These are phyloP conservation scores for Globisporangium spinosum DNA, from an alignment of 352 stramenopile species.

Conservation along the genomic window DNA sequence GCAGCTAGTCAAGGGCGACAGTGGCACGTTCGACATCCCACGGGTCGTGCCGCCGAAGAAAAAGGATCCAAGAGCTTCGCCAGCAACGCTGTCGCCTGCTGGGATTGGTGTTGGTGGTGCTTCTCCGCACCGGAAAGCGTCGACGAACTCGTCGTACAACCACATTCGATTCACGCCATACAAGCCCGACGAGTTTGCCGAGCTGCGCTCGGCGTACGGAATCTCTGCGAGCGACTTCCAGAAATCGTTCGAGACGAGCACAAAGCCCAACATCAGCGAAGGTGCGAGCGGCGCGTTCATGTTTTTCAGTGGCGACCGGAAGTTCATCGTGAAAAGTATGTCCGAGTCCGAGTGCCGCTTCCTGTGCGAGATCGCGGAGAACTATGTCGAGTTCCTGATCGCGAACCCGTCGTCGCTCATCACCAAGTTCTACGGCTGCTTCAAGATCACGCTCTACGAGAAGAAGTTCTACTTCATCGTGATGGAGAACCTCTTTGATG, in stretches of 20 bases:
- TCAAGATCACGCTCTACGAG: constrained; percentile 88
- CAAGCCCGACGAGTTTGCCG: constrained; percentile 62
- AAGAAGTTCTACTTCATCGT: constrained; percentile 91
- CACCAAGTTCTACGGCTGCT: constrained; percentile 89
- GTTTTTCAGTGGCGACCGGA: constrained; percentile 89
- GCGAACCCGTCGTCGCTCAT: constrained; percentile 70
- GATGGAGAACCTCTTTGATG: constrained; percentile 91
- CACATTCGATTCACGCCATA: constrained; percentile 77
- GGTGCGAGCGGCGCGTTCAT: constrained; percentile 90
- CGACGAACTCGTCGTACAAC: constrained; percentile 28
- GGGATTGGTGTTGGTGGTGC: neutral
- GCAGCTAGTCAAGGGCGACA: constrained; percentile 11
- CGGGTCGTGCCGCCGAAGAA: constrained; percentile 3
- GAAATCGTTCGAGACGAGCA: constrained; percentile 75
- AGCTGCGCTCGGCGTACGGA: constrained; percentile 64
- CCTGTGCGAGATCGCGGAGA: constrained; percentile 77
- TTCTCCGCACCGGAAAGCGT: constrained; percentile 6
- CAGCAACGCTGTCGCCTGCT: constrained; percentile 9
- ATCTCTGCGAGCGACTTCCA: constrained; percentile 68
- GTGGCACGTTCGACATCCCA: constrained; percentile 21
- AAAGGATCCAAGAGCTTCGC: neutral
- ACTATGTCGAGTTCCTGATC: constrained; percentile 86
- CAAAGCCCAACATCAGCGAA: constrained; percentile 88
- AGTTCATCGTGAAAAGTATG: constrained; percentile 91
- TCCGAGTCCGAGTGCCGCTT: constrained; percentile 76